Base-by-base conservation (phyloP, 2,329 filamentous ascomycete species). In the Chaetomiaceae sp. region DNA sequence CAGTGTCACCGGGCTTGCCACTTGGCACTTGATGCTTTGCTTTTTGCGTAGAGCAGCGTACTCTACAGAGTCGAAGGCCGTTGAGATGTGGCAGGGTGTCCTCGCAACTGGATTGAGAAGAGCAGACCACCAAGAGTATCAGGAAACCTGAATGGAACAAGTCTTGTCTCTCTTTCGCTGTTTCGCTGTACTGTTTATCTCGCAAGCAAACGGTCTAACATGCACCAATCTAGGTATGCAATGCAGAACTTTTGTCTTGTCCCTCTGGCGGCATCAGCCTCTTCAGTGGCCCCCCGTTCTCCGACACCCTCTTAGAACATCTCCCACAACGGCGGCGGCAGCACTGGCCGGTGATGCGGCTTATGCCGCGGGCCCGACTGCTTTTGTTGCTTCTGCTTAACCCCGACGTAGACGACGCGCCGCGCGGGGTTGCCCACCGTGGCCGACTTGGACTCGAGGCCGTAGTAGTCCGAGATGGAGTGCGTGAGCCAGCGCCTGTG, bases 381-480 rank as follows among this genome's bases (percentile, higher is more conserved):
- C 57, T 54, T 55, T 58, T 54, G 22, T 58, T 54, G 22, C 31
- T 69, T 60, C 58, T 80, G 78, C 65, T 81, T 83, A 57, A 92
- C 74, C 3, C 88, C 88, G 20, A 96, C 85, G 64, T 95, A 96
- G 7, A 94, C 90, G 58, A 94, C 87, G 47, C 89, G 82, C 48
- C 85, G 81, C 14, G 84, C 80, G 3, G 89, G 86, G 59, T 83
- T 77, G 29, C 84, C 84, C 1, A 86, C 79, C 0, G 87, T 87
- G 55, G 92, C 82, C 4, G 88, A 91, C 74, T 85, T 90, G 19
- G 91, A 96, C 56, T 84, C 81, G 53, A 96, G 79, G 40, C 91
- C 91, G 67, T 97, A 97, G 69, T 97, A 97, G 37, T 87, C 83
- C 9, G 89, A 92, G 59, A 97, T 91, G 54, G 89, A 88, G 70